phyloP scores from a whole-genome alignment of 495 filamentous ascomycete species.

The Hyphodiscus hymeniophilus region DNA sequence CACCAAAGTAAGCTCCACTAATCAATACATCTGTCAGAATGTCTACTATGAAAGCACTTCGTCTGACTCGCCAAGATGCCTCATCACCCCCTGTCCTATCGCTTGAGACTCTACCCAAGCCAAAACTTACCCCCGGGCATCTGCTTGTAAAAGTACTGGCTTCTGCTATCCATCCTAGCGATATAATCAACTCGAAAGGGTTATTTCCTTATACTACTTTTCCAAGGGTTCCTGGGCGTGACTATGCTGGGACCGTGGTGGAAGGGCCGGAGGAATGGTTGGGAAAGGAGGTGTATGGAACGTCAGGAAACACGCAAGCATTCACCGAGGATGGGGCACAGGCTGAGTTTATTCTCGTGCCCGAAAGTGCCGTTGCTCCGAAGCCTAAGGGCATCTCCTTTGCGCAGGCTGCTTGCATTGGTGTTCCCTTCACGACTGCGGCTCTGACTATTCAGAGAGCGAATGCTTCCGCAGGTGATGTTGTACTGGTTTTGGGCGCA shows the following conservation, averaged over 20 bases:
- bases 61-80: slow-evolving; percentile 5
- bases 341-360: slow-evolving; percentile 28
- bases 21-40: neutral
- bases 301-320: slow-evolving; percentile 18
- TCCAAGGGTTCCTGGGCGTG: slow-evolving; percentile 34
- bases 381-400: slow-evolving; percentile 22
- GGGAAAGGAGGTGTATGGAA: slow-evolving; percentile 29
- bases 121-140: slow-evolving; percentile 4
- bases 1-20: neutral
- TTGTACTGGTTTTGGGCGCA: slow-evolving; percentile 29
- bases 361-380: slow-evolving; percentile 17
- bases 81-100: slow-evolving; percentile 6
- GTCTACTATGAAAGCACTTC: slow-evolving; percentile 19
- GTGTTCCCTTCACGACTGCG: slow-evolving; percentile 30
- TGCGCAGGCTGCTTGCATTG: slow-evolving; percentile 24
- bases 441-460: slow-evolving; percentile 22
- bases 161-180: slow-evolving; percentile 32
- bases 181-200: slow-evolving; percentile 32
- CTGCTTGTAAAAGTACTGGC: slow-evolving; percentile 17
- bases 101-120: slow-evolving; percentile 12
- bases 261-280: slow-evolving; percentile 7
- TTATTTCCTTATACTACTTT: slow-evolving; percentile 30
- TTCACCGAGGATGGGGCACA: slow-evolving; percentile 27
- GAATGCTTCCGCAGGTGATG: slow-evolving; percentile 22
- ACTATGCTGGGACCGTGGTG: slow-evolving; percentile 25